Evolutionary conservation across 2,329 filamentous ascomycete species (phyloP).

Genomic region (Monosporascus cannonballus): DNA sequence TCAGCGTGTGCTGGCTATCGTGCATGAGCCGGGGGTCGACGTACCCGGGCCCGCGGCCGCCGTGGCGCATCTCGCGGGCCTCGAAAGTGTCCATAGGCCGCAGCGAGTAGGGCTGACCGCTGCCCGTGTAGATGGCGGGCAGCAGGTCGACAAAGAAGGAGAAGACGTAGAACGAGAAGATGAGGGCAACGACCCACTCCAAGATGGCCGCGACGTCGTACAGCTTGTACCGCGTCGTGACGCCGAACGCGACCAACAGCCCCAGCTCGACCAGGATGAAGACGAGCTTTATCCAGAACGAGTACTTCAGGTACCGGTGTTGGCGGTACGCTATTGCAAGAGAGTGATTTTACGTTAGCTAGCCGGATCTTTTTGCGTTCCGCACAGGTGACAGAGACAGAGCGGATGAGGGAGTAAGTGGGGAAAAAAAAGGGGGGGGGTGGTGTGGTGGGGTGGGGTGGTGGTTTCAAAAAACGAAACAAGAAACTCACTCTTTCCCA

Average conservation of each 20-base stretch:
- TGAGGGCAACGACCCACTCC: constrained; percentile 72
- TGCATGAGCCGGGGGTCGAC: constrained; percentile 13
- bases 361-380: not conserved
- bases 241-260: constrained; percentile 68
- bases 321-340: constrained; percentile 57
- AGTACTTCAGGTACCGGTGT: constrained; percentile 64
- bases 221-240: constrained; percentile 39
- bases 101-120: constrained; percentile 12
- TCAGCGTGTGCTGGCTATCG: constrained; percentile 24
- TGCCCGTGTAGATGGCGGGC: constrained; percentile 59
- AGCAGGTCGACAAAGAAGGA: constrained; percentile 84
- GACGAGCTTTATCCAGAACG: constrained; percentile 80
- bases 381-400: too few species aligned
- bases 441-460: too few species aligned
- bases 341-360: not conserved
- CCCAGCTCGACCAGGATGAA: constrained; percentile 78
- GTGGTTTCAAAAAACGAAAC: not conserved
- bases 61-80: constrained; percentile 20
- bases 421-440: not conserved
- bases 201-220: constrained; percentile 69
- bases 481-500: constrained; percentile 59
- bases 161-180: constrained; percentile 84
- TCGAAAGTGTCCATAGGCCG: constrained; percentile 17
- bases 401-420: not conserved
- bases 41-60: constrained; percentile 7